Conservation (phyloP, 2,329 filamentous ascomycete species). For the Alternaria gaisen region DNA sequence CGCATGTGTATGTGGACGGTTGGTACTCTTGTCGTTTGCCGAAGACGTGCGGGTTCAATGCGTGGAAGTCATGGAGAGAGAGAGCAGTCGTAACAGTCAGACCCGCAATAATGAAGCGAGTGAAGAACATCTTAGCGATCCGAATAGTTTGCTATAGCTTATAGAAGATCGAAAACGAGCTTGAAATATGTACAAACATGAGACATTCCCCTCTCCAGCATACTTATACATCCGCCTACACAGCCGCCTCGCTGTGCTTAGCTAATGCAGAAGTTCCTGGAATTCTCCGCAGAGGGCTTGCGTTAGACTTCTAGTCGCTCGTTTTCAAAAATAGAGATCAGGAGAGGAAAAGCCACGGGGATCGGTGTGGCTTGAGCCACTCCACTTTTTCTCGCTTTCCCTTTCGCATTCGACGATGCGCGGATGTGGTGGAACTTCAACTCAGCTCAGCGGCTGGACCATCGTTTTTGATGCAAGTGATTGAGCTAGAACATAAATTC, state of each 20-base stretch:
- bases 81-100: not conserved
- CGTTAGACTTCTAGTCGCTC: not conserved
- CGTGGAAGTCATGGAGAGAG: not conserved
- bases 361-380: too few species aligned
- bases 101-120: not conserved
- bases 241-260: not conserved
- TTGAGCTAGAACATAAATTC: too few species aligned
- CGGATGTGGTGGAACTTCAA: too few species aligned
- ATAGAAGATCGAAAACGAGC: not conserved
- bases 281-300: not conserved
- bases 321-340: not conserved
- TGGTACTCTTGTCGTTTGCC: not conserved
- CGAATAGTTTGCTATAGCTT: not conserved
- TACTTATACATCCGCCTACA: not conserved
- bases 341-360: not conserved
- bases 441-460: too few species aligned
- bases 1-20: not conserved
- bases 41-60: not conserved
- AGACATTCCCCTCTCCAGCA: not conserved
- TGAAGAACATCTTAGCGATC: not conserved
- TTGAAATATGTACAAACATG: not conserved
- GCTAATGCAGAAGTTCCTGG: not conserved
- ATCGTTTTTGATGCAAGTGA: too few species aligned
- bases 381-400: too few species aligned
- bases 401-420: too few species aligned